Evolutionary conservation across 2,329 filamentous ascomycete genomes (phyloP).

Genomic region (Colletotrichum liaoningense): DNA sequence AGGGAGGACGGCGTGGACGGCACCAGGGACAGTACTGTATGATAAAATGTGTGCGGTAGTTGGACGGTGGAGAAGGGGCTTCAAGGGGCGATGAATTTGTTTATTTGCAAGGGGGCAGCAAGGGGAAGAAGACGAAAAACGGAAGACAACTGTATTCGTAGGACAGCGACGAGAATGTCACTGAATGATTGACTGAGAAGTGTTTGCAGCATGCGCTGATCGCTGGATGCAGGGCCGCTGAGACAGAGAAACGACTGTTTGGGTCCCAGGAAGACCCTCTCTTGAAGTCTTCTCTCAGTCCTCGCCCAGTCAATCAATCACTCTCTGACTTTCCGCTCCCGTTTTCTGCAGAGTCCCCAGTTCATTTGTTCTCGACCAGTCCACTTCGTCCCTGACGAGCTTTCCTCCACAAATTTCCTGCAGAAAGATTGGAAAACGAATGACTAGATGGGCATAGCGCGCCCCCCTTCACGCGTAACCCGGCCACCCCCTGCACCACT

Average conservation of each 20-base stretch:
- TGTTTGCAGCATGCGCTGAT: slow-evolving; percentile 29
- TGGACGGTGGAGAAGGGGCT: slow-evolving; percentile 13
- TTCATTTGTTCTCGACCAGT: slow-evolving; percentile 1
- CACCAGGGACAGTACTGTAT: no score
- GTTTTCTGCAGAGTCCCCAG: background rate
- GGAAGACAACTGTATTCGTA: background rate
- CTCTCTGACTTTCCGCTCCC: background rate
- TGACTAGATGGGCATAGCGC: slow-evolving; percentile 9
- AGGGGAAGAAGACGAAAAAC: background rate
- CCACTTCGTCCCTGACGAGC: background rate
- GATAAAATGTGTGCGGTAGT: background rate
- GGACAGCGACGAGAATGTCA: background rate
- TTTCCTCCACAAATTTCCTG: slow-evolving; percentile 19
- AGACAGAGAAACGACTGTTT: slow-evolving; percentile 24
- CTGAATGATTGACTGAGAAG: slow-evolving; percentile 2
- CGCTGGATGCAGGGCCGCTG: slow-evolving; percentile 20
- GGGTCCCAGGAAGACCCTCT: background rate
- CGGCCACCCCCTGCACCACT: slow-evolving; percentile 32
- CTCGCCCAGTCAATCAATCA: background rate
- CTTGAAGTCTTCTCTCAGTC: background rate
- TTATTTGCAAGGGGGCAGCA: background rate
- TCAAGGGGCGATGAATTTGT: background rate
- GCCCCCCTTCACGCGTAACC: slow-evolving; percentile 1
- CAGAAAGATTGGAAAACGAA: slow-evolving; percentile 16
- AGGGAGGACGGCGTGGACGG: background rate